phyloP scores from a whole-genome alignment of 495 filamentous ascomycete genomes.

The Corynascus novoguineensis region DNA sequence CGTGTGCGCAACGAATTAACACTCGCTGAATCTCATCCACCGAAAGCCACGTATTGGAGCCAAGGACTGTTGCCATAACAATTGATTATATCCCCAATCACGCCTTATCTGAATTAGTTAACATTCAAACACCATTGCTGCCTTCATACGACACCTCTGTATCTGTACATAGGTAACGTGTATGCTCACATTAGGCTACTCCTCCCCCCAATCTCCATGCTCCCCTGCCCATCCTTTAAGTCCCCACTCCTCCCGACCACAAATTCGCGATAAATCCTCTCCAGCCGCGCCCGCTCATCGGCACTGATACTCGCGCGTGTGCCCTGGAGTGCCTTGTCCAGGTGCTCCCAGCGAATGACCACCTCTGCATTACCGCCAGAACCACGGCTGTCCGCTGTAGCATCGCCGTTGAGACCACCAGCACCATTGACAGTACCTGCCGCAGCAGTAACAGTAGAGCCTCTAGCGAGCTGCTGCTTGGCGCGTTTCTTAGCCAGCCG shows the following conservation, averaged over 20 bases:
- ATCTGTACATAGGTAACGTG: no score
- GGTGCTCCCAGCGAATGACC: constrained; percentile 79
- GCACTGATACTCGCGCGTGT: constrained; percentile 78
- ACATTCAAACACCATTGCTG: no score
- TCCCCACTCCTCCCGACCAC: constrained; percentile 85
- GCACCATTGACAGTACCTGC: constrained; percentile 18
- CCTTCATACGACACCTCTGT: no score
- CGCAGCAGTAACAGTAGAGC: constrained; percentile 18
- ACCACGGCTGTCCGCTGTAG: neutral
- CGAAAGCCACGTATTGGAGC: no score
- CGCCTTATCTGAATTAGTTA: no score
- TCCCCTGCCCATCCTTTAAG: constrained; percentile 85
- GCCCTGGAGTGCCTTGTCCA: constrained; percentile 66
- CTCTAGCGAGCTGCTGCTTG: constrained; percentile 47
- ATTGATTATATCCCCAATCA: no score
- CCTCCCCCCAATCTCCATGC: constrained; percentile 84
- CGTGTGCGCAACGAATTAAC: no score
- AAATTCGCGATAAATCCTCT: constrained; percentile 86
- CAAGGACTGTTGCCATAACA: no score
- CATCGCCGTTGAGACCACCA: constrained; percentile 26
- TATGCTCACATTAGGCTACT: constrained; percentile 77
- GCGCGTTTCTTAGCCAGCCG: constrained; percentile 61
- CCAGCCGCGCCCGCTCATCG: constrained; percentile 66
- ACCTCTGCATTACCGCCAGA: constrained; percentile 56
- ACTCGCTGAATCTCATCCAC: no score